phyloP scores from a whole-genome alignment of 2,329 filamentous ascomycete species.

The Septoria petroselini region DNA sequence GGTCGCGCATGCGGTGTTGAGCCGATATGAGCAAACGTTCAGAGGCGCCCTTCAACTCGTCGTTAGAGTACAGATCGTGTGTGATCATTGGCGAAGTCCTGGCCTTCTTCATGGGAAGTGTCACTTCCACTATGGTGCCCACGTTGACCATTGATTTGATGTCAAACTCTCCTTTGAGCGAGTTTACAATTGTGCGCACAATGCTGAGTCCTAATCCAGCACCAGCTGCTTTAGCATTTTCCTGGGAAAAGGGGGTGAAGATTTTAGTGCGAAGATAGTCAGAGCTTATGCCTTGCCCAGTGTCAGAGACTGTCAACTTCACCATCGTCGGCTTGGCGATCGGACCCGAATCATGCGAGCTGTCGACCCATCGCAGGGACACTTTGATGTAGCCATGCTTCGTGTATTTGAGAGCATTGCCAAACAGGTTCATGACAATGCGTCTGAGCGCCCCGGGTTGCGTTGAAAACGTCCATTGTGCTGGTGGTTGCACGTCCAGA shows the following conservation, averaged over 20 bases:
- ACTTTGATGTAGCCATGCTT: conserved; percentile 42
- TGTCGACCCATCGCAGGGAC: conserved; percentile 13
- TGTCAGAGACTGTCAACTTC: conserved; percentile 53
- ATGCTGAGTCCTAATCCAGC: conserved; percentile 65
- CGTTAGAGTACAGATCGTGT: background rate
- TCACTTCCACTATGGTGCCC: conserved; percentile 27
- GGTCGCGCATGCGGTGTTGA: conserved; percentile 33
- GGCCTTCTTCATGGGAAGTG: conserved; percentile 43
- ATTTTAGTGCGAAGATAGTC: conserved; percentile 60
- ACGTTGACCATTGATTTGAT: conserved; percentile 41
- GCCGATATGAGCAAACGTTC: conserved; percentile 1
- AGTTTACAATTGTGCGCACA: conserved; percentile 58
- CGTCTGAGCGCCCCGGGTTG: conserved; percentile 43
- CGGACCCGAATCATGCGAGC: background rate
- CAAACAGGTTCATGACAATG: conserved; percentile 49
- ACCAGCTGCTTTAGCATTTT: conserved; percentile 58
- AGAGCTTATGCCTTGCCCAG: conserved; percentile 62
- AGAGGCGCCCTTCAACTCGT: background rate
- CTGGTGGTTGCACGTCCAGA: conserved; percentile 39
- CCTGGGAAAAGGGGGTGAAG: conserved; percentile 64
- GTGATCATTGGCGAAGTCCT: background rate
- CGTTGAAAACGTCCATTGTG: conserved; percentile 25
- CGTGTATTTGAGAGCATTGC: conserved; percentile 50
- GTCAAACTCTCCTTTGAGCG: conserved; percentile 58
- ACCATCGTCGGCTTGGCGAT: conserved; percentile 15